These are phyloP conservation scores for Huntiella omanensis DNA, from an alignment of 2,329 filamentous ascomycete species.

Conservation along the genomic window DNA sequence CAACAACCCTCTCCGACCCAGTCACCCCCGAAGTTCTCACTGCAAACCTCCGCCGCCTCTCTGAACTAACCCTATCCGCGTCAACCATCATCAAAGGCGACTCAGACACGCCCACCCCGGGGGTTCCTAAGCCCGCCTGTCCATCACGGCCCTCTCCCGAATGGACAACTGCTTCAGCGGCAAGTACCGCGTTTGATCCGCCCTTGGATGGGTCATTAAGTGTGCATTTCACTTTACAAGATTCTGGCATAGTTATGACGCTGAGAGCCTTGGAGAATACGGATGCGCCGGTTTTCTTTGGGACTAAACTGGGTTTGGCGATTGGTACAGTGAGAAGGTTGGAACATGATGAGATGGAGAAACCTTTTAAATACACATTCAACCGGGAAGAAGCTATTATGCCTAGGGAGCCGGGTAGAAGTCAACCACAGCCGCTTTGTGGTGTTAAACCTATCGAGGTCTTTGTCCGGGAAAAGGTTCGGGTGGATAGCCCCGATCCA, in stretches of 20 bases:
- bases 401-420: constrained; percentile 2
- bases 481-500: constrained; percentile 77
- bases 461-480: constrained; percentile 72
- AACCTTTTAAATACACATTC: constrained; percentile 46
- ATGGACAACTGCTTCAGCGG: constrained; percentile 27
- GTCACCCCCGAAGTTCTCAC: constrained; percentile 38
- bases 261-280: constrained; percentile 52
- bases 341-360: constrained; percentile 65
- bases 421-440: constrained; percentile 8
- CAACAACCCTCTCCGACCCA: constrained; percentile 45
- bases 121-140: not conserved
- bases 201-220: constrained; percentile 44
- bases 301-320: constrained; percentile 50
- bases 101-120: not conserved
- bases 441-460: constrained; percentile 36
- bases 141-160: constrained; percentile 17
- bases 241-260: constrained; percentile 50
- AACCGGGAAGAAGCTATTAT: constrained; percentile 11
- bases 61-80: constrained; percentile 34
- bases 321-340: constrained; percentile 45
- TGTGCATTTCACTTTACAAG: constrained; percentile 51
- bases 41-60: constrained; percentile 35
- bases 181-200: constrained; percentile 25
- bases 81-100: constrained; percentile 34
- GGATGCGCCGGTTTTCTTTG: constrained; percentile 39